These are phyloP conservation scores for Cladosporium sp. DNA, from an alignment of 2,329 filamentous ascomycete genomes.

Conservation along the genomic window DNA sequence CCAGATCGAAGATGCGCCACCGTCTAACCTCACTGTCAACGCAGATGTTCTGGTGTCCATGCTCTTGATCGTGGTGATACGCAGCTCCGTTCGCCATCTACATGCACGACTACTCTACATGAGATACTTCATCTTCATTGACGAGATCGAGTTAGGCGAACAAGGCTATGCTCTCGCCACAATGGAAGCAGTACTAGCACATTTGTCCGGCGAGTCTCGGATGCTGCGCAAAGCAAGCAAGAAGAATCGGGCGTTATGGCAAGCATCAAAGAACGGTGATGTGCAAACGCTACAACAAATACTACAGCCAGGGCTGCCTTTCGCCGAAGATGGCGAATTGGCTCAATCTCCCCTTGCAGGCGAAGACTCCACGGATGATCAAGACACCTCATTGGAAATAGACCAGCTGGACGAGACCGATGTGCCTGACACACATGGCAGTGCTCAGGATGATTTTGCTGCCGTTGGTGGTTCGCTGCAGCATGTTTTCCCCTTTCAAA, in stretches of 20 bases:
- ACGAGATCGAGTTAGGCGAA: constrained; percentile 94
- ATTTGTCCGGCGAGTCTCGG: constrained; percentile 76
- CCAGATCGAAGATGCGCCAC: constrained; percentile 47
- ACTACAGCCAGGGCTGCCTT: constrained; percentile 58
- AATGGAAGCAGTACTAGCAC: constrained; percentile 87
- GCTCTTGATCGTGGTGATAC: constrained; percentile 85
- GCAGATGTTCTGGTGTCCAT: constrained; percentile 92
- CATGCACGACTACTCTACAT: constrained; percentile 91
- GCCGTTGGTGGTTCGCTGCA: constrained; percentile 49
- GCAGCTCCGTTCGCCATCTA: constrained; percentile 80
- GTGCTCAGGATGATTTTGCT: constrained; percentile 22
- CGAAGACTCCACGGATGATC: constrained; percentile 20
- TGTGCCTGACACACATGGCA: not conserved
- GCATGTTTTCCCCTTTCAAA: constrained; percentile 90
- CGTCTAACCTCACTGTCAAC: constrained; percentile 62
- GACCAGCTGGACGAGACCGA: not conserved
- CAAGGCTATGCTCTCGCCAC: constrained; percentile 95
- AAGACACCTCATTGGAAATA: constrained; percentile 14
- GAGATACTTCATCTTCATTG: constrained; percentile 94
- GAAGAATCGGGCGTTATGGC: constrained; percentile 82
- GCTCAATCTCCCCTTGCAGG: constrained; percentile 19
- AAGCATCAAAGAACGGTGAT: constrained; percentile 74
- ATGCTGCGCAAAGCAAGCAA: constrained; percentile 79
- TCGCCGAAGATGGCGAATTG: constrained; percentile 15
- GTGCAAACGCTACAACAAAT: constrained; percentile 71